Evolutionary conservation across 176 grass and related monocot species (phyloP).

Genomic region (Phoenix dactylifera): DNA sequence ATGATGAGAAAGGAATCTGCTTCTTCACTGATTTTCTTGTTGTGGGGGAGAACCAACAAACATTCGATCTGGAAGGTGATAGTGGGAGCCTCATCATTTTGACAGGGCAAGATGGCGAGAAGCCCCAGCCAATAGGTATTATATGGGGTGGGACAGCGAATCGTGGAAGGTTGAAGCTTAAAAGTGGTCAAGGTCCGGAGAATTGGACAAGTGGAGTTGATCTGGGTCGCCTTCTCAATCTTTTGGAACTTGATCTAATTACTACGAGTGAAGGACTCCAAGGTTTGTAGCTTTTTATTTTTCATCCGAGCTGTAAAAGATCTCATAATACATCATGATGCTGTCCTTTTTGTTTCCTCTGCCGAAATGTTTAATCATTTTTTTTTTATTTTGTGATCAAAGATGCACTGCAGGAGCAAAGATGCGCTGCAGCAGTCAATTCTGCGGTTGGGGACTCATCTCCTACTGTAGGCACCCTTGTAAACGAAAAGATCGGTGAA

Average conservation of each 20-base stretch:
- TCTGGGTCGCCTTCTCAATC: constrained; percentile 87
- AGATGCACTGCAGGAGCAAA: constrained; percentile 85
- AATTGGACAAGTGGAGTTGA: constrained; percentile 95
- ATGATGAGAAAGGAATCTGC: constrained; percentile 94
- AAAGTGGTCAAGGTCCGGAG: constrained; percentile 66
- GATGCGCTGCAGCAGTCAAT: constrained; percentile 41
- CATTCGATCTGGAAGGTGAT: constrained; percentile 94
- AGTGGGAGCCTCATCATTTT: constrained; percentile 89
- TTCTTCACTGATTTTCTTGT: constrained; percentile 96
- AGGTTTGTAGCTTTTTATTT: constrained; percentile 24
- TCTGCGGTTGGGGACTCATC: constrained; percentile 58
- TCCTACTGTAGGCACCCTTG: constrained; percentile 14
- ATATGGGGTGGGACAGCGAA: constrained; percentile 96
- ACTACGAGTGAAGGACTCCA: constrained; percentile 56
- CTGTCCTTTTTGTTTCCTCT: no score
- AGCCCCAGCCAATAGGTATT: constrained; percentile 75
- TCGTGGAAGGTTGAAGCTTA: constrained; percentile 86
- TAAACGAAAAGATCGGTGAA: constrained; percentile 49
- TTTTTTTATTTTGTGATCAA: constrained; percentile 14
- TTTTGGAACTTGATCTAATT: constrained; percentile 85
- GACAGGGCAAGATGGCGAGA: constrained; percentile 55
- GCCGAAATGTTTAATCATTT: neutral
- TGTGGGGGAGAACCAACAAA: constrained; percentile 85
- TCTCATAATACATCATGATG: no score
- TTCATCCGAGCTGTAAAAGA: no score